phyloP scores from a whole-genome alignment of 1,284 basidiomycete genomes.

The Cronartium quercuum region DNA sequence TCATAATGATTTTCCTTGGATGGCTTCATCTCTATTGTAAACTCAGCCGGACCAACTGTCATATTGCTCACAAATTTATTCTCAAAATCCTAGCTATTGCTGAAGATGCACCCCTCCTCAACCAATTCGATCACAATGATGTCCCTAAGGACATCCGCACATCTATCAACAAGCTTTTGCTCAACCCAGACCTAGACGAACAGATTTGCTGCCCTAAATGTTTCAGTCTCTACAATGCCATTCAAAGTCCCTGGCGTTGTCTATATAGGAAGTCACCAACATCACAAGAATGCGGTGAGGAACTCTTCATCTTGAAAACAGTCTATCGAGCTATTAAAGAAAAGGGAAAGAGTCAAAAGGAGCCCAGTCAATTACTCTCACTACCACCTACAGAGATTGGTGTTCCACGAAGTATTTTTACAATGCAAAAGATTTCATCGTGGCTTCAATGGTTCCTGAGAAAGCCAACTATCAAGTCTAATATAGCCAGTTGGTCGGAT shows the following conservation, averaged over 20 bases:
- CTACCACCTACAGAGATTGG: background rate
- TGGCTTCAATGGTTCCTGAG: background rate
- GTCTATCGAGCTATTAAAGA: background rate
- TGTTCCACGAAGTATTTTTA: background rate
- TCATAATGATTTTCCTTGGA: background rate
- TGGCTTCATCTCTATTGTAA: background rate
- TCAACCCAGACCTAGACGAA: background rate
- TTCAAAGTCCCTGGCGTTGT: background rate
- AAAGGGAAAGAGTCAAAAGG: background rate
- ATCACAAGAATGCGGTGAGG: constrained; percentile 1
- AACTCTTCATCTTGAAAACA: constrained; percentile 6
- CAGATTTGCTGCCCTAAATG: constrained; percentile 11
- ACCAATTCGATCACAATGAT: background rate
- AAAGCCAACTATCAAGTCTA: background rate
- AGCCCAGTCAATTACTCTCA: background rate
- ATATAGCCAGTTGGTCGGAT: background rate
- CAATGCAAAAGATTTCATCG: background rate
- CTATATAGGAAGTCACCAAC: constrained; percentile 2
- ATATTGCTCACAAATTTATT: background rate
- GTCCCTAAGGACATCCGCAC: constrained; percentile 4
- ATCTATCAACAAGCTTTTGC: background rate
- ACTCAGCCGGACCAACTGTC: background rate
- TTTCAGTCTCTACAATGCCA: background rate
- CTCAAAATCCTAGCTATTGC: background rate
- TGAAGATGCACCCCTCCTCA: background rate